Evolutionary conservation across 2,329 filamentous ascomycete species (phyloP).

Genomic region (Gyromitra esculenta): DNA sequence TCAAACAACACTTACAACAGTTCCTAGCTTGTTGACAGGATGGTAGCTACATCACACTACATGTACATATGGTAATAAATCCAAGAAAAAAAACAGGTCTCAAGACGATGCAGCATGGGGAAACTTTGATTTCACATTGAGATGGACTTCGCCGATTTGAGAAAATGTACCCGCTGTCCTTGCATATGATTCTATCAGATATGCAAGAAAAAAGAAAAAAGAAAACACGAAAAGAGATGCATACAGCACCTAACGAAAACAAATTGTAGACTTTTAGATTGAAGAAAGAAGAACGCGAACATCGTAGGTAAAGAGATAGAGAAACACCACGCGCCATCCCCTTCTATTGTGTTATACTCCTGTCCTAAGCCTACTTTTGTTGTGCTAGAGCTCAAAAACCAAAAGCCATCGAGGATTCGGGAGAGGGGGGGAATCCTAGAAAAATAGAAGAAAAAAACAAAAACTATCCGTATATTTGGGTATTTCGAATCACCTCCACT

Average conservation of each 20-base stretch:
- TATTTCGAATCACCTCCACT: slow-evolving; percentile 19
- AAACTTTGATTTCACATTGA: background rate
- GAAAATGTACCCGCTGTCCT: background rate
- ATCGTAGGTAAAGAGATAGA: slow-evolving; percentile 17
- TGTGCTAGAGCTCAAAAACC: slow-evolving; percentile 19
- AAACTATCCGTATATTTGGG: slow-evolving; percentile 21
- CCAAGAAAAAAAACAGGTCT: too few relatives aligned
- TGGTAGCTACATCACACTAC: background rate
- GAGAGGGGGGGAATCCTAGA: slow-evolving; percentile 20
- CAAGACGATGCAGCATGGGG: too few relatives aligned
- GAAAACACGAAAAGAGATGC: slow-evolving; percentile 17
- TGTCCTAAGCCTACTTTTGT: slow-evolving; percentile 27
- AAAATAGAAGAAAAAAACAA: slow-evolving; percentile 18
- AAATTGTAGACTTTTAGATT: slow-evolving; percentile 41
- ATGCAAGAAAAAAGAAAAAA: background rate
- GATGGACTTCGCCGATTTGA: slow-evolving; percentile 9
- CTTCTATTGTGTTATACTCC: slow-evolving; percentile 33
- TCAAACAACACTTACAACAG: background rate
- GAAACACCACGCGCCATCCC: slow-evolving; percentile 32
- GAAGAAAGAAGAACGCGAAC: slow-evolving; percentile 16
- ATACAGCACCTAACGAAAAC: slow-evolving; percentile 17
- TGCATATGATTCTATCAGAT: slow-evolving; percentile 30
- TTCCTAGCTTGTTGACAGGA: background rate
- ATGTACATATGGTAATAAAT: too few relatives aligned
- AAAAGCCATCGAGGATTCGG: slow-evolving; percentile 22